A percentile compares a stretch with the other conserved stretches of the same genome.
Evolutionary conservation across 495 filamentous ascomycete species (phyloP).

Genomic region (Penicillium odoratum): DNA sequence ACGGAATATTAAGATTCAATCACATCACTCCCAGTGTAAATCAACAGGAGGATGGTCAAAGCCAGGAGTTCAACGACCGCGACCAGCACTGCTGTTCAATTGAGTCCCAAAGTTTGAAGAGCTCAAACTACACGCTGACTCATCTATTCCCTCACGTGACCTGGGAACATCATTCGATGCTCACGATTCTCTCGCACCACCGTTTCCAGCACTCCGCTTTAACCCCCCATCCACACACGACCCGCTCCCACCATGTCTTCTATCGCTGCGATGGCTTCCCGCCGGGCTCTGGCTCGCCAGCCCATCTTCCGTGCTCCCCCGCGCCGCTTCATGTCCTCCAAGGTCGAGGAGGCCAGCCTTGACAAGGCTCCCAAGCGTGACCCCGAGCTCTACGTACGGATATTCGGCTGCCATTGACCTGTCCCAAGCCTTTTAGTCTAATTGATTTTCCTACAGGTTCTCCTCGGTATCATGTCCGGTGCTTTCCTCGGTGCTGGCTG

Average conservation of each 20-base stretch:
- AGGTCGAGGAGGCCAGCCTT: constrained; percentile 52
- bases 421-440: constrained; percentile 16
- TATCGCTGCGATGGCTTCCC: constrained; percentile 52
- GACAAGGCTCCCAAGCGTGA: constrained; percentile 70
- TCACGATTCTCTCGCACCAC: constrained; percentile 36
- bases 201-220: constrained; percentile 19
- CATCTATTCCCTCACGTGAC: constrained; percentile 35
- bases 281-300: constrained; percentile 51
- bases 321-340: constrained; percentile 47
- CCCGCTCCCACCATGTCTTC: constrained; percentile 50
- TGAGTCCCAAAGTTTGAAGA: not conserved
- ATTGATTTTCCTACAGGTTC: constrained; percentile 57
- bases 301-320: constrained; percentile 42
- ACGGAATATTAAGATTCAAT: not conserved
- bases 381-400: constrained; percentile 77
- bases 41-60: not conserved
- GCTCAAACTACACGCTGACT: constrained; percentile 28
- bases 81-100: not conserved
- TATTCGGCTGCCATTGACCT: constrained; percentile 15
- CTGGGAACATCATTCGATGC: constrained; percentile 40
- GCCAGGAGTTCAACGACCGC: not conserved
- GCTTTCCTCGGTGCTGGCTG: constrained; percentile 85
- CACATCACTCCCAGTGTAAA: not conserved
- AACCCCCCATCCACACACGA: constrained; percentile 21
- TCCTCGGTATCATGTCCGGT: constrained; percentile 87